phyloP scores from a whole-genome alignment of 139 green algal genomes.

The Pleodorina starrii region DNA sequence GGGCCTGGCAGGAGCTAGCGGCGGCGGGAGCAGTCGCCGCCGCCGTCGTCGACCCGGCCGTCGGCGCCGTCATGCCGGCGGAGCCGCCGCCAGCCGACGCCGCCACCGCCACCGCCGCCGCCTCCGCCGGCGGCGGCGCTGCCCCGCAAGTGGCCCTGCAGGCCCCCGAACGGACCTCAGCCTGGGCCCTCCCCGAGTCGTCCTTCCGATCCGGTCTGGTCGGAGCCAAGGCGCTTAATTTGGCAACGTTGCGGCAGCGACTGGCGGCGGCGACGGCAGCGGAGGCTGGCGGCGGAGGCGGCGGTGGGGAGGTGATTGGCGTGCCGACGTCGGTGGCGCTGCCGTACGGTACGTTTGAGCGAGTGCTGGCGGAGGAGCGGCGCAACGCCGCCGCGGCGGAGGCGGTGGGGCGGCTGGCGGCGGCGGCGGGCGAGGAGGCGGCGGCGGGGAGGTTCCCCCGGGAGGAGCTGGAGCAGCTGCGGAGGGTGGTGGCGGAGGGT shows the following conservation, averaged over 20 bases:
- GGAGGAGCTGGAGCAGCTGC: constrained; percentile 34
- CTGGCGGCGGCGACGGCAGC: not conserved
- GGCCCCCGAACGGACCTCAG: constrained; percentile 19
- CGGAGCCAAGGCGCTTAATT: constrained; percentile 85
- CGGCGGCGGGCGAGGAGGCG: constrained; percentile 37
- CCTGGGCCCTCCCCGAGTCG: constrained; percentile 55
- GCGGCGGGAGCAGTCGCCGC: not conserved
- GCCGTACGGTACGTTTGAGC: constrained; percentile 91
- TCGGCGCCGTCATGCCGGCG: constrained; percentile 29
- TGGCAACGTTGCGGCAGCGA: constrained; percentile 62
- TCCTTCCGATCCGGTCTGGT: constrained; percentile 77
- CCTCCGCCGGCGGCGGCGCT: not conserved
- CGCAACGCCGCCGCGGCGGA: constrained; percentile 65
- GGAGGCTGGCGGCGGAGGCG: constrained; percentile 11
- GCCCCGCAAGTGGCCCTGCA: constrained; percentile 45
- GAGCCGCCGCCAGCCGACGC: not conserved
- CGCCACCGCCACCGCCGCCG: not conserved
- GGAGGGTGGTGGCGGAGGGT: constrained; percentile 33
- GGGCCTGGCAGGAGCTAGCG: constrained; percentile 19
- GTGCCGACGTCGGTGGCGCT: constrained; percentile 74
- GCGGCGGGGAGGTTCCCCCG: constrained; percentile 39
- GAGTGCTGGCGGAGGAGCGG: constrained; percentile 66
- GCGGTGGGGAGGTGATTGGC: too few relatives aligned
- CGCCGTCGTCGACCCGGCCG: constrained; percentile 18
- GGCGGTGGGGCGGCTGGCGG: constrained; percentile 46